These are phyloP conservation scores for Diaporthe sp. DNA, from an alignment of 2,329 filamentous ascomycete genomes.

Conservation along the genomic window DNA sequence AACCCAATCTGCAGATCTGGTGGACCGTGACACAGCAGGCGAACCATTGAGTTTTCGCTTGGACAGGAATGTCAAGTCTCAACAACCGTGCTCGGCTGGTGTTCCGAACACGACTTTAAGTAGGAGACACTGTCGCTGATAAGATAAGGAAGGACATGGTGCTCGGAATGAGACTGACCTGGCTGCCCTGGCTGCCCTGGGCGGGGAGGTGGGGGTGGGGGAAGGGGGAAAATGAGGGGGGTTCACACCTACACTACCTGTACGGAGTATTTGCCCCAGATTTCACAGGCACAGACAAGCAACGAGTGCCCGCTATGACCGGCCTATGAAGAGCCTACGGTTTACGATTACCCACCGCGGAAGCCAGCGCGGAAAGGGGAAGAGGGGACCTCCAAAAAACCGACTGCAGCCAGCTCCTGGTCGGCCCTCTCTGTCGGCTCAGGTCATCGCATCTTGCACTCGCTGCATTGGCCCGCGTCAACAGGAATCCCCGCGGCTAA, in stretches of 20 bases:
- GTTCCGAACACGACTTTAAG: background rate
- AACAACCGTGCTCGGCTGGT: background rate
- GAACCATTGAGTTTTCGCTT: conserved; percentile 9
- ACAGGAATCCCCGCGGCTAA: conserved; percentile 28
- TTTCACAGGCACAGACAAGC: conserved; percentile 2
- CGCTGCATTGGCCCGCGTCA: conserved; percentile 2
- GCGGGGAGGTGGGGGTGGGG: conserved; percentile 12
- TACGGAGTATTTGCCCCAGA: background rate
- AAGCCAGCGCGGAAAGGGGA: background rate
- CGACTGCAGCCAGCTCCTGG: background rate
- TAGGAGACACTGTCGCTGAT: background rate
- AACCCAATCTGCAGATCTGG: conserved; percentile 18
- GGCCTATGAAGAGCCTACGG: conserved; percentile 13
- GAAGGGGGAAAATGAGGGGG: background rate
- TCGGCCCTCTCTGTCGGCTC: conserved; percentile 7
- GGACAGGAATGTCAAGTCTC: background rate
- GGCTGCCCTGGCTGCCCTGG: too few species aligned
- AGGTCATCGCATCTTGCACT: conserved; percentile 18
- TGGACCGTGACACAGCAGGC: background rate
- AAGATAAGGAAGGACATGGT: background rate
- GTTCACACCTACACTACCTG: too few species aligned
- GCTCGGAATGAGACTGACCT: background rate
- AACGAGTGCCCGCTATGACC: background rate
- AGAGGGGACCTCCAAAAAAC: background rate
- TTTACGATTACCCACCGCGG: conserved; percentile 18